Conservation (phyloP, 345 rosid species). For the Hevea brasiliensis region DNA sequence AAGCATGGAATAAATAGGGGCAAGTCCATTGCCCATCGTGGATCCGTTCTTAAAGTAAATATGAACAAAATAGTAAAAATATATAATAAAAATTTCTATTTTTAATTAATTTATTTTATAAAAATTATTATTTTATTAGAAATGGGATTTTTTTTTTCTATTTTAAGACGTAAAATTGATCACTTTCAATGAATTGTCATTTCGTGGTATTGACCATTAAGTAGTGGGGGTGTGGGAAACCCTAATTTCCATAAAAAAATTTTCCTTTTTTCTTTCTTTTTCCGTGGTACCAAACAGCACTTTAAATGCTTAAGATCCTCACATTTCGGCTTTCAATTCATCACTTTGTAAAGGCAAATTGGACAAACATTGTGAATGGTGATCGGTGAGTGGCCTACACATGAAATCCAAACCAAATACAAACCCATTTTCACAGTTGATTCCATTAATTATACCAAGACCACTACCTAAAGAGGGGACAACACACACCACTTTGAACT, state of each 20-base stretch:
- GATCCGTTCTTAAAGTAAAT: too few relatives aligned
- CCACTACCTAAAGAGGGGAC: conserved; percentile 30
- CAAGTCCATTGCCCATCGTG: too few relatives aligned
- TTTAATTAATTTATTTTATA: too few relatives aligned
- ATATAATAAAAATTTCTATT: too few relatives aligned
- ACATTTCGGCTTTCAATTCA: conserved; percentile 43
- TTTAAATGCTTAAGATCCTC: conserved; percentile 37
- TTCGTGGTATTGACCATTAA: neutral
- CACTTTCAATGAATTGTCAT: neutral
- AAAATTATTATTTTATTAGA: too few relatives aligned
- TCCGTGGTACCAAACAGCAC: conserved; percentile 27
- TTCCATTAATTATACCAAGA: conserved; percentile 35
- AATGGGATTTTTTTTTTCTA: too few relatives aligned
- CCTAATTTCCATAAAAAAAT: neutral
- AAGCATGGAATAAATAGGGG: too few relatives aligned
- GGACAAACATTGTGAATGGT: conserved; percentile 30
- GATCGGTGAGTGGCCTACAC: conserved; percentile 46
- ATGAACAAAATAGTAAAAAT: too few relatives aligned
- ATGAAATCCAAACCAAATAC: conserved; percentile 26
- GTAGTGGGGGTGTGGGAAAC: neutral
- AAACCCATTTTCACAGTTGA: conserved; percentile 23
- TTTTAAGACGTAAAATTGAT: too few relatives aligned
- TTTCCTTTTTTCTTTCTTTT: conserved; percentile 1
- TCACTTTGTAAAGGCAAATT: conserved; percentile 34
- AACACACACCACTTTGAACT: conserved; percentile 13